A percentile compares a stretch with the other conserved stretches of the same genome.
These are phyloP conservation scores for Niebla homalea DNA, from an alignment of 495 filamentous ascomycete species.

Conservation along the genomic window DNA sequence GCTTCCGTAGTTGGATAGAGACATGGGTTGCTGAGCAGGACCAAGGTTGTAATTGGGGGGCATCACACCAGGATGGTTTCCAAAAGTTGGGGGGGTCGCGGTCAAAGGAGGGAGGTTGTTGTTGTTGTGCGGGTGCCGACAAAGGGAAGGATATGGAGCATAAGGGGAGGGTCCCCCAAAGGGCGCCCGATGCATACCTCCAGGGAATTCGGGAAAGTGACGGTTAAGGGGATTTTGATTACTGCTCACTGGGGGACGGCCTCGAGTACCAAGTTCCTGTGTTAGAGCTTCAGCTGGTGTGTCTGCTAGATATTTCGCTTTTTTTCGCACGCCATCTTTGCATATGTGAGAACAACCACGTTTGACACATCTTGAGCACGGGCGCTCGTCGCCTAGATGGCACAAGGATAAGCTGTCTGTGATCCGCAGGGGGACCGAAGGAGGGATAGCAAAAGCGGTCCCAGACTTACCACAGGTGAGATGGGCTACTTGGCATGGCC, in stretches of 20 bases:
- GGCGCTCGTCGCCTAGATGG: slow-evolving; percentile 62
- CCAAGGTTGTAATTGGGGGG: slow-evolving; percentile 13
- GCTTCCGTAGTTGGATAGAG: slow-evolving; percentile 17
- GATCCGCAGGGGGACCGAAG: not conserved
- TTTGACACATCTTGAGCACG: slow-evolving; percentile 88
- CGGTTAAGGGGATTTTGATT: slow-evolving; percentile 25
- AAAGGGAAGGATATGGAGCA: slow-evolving; percentile 7
- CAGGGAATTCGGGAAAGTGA: slow-evolving; percentile 22
- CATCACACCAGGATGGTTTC: slow-evolving; percentile 22
- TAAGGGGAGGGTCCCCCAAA: slow-evolving; percentile 12
- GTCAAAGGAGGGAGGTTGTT: slow-evolving; percentile 20
- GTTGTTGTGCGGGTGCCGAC: not conserved
- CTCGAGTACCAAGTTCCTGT: slow-evolving; percentile 29
- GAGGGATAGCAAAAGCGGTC: slow-evolving; percentile 4
- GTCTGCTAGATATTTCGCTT: slow-evolving; percentile 97
- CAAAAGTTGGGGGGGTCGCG: slow-evolving; percentile 33
- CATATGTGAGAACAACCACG: slow-evolving; percentile 79
- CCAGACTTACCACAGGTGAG: slow-evolving; percentile 81
- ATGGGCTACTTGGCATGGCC: slow-evolving; percentile 93
- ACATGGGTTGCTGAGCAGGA: slow-evolving; percentile 13
- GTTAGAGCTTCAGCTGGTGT: slow-evolving; percentile 67
- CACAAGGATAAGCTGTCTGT: not conserved
- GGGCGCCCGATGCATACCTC: slow-evolving; percentile 19
- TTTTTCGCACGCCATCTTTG: slow-evolving; percentile 93
- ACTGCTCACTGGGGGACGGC: slow-evolving; percentile 28